Conservation (phyloP, 768 basidiomycete genomes). For the Leccinum imitatum region DNA sequence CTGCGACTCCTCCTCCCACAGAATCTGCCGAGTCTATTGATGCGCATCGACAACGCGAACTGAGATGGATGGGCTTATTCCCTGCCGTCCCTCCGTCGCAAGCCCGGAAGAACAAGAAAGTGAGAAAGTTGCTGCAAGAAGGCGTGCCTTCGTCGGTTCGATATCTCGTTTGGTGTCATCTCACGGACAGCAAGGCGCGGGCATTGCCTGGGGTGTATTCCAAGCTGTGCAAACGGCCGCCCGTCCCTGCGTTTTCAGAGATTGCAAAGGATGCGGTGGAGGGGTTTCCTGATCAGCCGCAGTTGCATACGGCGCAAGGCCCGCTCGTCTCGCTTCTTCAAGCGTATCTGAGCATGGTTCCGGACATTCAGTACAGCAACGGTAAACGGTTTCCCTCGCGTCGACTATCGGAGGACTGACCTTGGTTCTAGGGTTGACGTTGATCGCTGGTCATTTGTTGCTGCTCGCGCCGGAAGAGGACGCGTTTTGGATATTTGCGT, state of each 20-base stretch:
- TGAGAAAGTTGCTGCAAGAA: slow-evolving; percentile 70
- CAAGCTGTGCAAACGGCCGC: slow-evolving; percentile 56
- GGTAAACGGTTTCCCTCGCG: slow-evolving; percentile 40
- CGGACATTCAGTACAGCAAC: slow-evolving; percentile 67
- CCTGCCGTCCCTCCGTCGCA: slow-evolving; percentile 55
- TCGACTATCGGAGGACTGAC: not conserved
- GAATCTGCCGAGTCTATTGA: slow-evolving; percentile 36
- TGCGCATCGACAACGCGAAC: slow-evolving; percentile 74
- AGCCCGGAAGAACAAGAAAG: slow-evolving; percentile 77
- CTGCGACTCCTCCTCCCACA: not conserved
- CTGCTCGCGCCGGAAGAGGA: slow-evolving; percentile 82
- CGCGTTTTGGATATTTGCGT: slow-evolving; percentile 88
- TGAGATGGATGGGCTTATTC: slow-evolving; percentile 72
- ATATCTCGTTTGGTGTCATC: slow-evolving; percentile 80
- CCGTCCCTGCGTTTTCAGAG: slow-evolving; percentile 46
- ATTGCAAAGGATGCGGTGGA: slow-evolving; percentile 59
- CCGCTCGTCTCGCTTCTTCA: slow-evolving; percentile 60
- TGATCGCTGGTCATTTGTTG: slow-evolving; percentile 70
- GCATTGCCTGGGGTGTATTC: slow-evolving; percentile 67
- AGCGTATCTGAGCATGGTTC: slow-evolving; percentile 83
- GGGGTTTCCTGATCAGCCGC: slow-evolving; percentile 57
- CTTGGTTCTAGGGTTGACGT: slow-evolving; percentile 52
- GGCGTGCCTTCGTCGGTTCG: slow-evolving; percentile 81
- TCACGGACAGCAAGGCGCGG: slow-evolving; percentile 75
- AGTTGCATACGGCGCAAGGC: slow-evolving; percentile 55